Base-by-base conservation (phyloP, 2,329 filamentous ascomycete genomes). In the Colletotrichum sp. region DNA sequence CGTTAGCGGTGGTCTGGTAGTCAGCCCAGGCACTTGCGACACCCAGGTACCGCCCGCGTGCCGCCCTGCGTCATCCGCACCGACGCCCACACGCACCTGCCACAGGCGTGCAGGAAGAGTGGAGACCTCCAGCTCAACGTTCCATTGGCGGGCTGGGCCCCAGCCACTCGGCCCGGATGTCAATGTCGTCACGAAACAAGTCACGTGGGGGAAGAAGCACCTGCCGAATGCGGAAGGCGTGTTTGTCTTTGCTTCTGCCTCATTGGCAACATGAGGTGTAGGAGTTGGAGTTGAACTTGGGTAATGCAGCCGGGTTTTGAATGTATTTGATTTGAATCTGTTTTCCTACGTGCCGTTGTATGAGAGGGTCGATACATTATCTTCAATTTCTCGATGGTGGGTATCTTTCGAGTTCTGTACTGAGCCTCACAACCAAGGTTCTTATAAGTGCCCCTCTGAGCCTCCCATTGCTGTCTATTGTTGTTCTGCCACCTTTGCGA, bases 41-140 rank as follows among this genome's bases (percentile, higher is more conserved):
- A 55, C 55, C 68, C 49, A 34, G n/a, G 32, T 64, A 24, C 67
- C 26, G 67, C 32, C 28, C 36, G 62, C 57, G 64, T 74, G 74
- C 64, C 74, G 74, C 24, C 28, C 62, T 64, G 62, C 74, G 74
- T 76, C 74, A 76, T 76, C 28, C 74, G 62, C 34, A 44, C 62
- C 34, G 34, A 64, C 34, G 62, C 62, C 62, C 62, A 74, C 62
- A 74, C 59, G 59, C 59, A 32, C 52, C 57, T 71, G 68, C 66
- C 26, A 63, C 71, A 57, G 59, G 68, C 62, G 30, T 44, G 69
- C 57, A 68, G 13, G 6, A 63, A 32, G 28, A 24, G 64, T 67
- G 64, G 64, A 52, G 44, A 67, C 64, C 64, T 67, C 26, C 39
- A 16, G 24, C 24, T 67, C 32, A 16, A 52, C 68, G 32, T 72